These are phyloP conservation scores for Russula earlei DNA, from an alignment of 768 basidiomycete species.

Conservation along the genomic window DNA sequence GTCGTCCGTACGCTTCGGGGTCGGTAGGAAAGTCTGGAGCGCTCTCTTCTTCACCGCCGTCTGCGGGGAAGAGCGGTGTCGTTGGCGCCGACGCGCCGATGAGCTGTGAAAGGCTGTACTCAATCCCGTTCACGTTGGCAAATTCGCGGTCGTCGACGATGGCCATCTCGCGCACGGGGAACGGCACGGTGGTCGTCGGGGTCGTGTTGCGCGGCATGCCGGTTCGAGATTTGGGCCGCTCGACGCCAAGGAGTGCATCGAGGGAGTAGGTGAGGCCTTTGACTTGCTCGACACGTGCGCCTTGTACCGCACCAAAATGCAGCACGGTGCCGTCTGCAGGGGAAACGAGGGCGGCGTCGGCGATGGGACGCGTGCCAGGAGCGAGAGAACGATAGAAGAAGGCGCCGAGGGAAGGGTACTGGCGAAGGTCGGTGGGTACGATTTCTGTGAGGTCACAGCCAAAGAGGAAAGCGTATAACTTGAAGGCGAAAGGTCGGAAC, in stretches of 20 bases:
- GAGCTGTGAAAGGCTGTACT: conserved; percentile 87
- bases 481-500: conserved; percentile 87
- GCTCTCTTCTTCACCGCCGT: conserved; percentile 21
- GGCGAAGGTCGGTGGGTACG: conserved; percentile 63
- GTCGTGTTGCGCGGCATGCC: too few species aligned
- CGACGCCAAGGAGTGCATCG: conserved; percentile 81
- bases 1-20: conserved; percentile 12
- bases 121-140: conserved; percentile 94
- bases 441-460: conserved; percentile 93
- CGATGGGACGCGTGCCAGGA: conserved; percentile 73
- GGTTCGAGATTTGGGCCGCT: conserved; percentile 37
- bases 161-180: conserved; percentile 41
- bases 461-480: conserved; percentile 78
- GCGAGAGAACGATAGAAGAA: conserved; percentile 92
- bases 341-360: conserved; percentile 49
- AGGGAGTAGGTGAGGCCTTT: conserved; percentile 97
- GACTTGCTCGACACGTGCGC: conserved; percentile 84
- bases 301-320: conserved; percentile 80
- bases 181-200: conserved; percentile 27
- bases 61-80: conserved; percentile 26
- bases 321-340: conserved; percentile 91
- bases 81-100: conserved; percentile 47
- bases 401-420: conserved; percentile 81
- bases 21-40: conserved; percentile 20
- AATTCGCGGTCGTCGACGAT: conserved; percentile 82